These are phyloP conservation scores for Ustilago shanxiensis DNA, from an alignment of 1,284 basidiomycete species.

Conservation along the genomic window DNA sequence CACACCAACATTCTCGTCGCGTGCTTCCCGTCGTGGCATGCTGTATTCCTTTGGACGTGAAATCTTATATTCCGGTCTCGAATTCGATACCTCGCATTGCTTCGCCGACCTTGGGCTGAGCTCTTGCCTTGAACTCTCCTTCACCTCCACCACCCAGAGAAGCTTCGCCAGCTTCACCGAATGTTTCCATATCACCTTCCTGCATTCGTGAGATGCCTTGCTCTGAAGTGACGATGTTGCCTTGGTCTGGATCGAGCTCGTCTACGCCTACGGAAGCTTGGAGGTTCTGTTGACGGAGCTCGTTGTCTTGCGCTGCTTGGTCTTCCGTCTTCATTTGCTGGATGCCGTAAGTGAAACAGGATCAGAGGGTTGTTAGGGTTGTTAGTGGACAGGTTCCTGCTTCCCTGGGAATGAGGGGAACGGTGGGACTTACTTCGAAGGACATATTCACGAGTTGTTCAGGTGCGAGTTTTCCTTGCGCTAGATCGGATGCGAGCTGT, in stretches of 20 bases:
- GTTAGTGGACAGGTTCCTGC: too few relatives aligned
- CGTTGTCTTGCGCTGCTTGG: slow-evolving; percentile 34
- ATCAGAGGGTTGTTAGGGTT: not conserved
- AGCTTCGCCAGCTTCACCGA: slow-evolving; percentile 41
- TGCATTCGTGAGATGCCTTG: slow-evolving; percentile 35
- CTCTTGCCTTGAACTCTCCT: slow-evolving; percentile 51
- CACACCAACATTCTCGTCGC: not conserved
- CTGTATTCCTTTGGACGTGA: too few relatives aligned
- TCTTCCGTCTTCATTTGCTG: slow-evolving; percentile 43
- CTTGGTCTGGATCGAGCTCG: slow-evolving; percentile 32
- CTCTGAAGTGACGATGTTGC: slow-evolving; percentile 17
- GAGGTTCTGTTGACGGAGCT: slow-evolving; percentile 41
- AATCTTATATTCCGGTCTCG: slow-evolving; percentile 33
- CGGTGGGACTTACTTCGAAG: slow-evolving; percentile 22
- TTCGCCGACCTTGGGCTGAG: slow-evolving; percentile 51
- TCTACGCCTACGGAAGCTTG: slow-evolving; percentile 41
- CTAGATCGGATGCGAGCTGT: slow-evolving; percentile 34
- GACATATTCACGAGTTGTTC: slow-evolving; percentile 38
- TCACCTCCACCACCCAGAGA: slow-evolving; percentile 35
- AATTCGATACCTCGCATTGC: slow-evolving; percentile 55
- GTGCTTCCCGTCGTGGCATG: not conserved
- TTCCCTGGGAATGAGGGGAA: not conserved
- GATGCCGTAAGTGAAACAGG: not conserved
- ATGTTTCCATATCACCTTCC: slow-evolving; percentile 34
- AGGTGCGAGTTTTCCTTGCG: slow-evolving; percentile 9